Base-by-base conservation (phyloP, 805 yeast species). In the Wickerhamomyces alni region DNA sequence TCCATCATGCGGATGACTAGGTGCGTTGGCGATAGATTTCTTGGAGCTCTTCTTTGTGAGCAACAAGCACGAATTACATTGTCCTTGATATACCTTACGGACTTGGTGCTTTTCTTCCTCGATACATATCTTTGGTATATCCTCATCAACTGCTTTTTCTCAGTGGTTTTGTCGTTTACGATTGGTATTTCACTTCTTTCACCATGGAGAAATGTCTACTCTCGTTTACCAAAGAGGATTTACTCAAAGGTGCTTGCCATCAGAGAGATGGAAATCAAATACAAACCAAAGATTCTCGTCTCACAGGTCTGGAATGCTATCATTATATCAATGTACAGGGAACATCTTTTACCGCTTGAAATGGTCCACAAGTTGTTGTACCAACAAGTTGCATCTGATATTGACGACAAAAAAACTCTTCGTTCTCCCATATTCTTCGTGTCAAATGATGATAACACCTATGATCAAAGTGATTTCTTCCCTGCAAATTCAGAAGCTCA, bases 81-180 rank as follows among this genome's bases (percentile, higher is more conserved):
- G 16, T 58, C 53, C 0, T 60, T 82, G 42, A 67, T 85, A 36
- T 57, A 75, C 17, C 32, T 77, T 9, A 79, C 88, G 0, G 91
- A 85, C 55, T 61, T 82, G 52, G 69, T 81, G 0, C 62, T 86
- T 33, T 86, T 85, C 58, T 82, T 84, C 49, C 70, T 86, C 38
- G 95, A 86, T 49, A 86, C 95, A 1, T 86, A 86, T 51, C 67
- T 86, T 18, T 86, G 95, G 95, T 86, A 84, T 48, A 85, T 86
- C 46, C 70, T 86, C 28, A 81, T 89, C 75, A 85, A 80, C 51
- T 80, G 93, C 4, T 53, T 75, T 0, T 80, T 83, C 44, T 85
- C 94, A 0, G 80, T 84, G 16, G 69, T 77, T 35, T 61, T 84
- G 15, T 82, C 93, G 1, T 74, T 81, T 50, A 75, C 80, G n/a